These are phyloP conservation scores for Daldinia sp. DNA, from an alignment of 2,329 filamentous ascomycete species.

Conservation along the genomic window DNA sequence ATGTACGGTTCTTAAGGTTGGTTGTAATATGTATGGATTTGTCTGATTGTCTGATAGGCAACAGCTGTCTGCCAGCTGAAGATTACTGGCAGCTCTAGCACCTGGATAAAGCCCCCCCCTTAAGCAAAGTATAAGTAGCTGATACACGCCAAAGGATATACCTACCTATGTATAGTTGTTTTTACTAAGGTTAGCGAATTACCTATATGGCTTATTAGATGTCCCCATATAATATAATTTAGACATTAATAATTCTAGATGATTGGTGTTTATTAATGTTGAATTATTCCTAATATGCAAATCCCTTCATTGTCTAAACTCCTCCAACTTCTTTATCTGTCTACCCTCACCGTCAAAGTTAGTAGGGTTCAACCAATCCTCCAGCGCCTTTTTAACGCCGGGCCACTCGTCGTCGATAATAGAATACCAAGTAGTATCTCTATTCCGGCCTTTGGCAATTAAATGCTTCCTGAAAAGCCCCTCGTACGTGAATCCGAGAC, in stretches of 20 bases:
- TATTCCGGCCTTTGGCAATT: conserved; percentile 62
- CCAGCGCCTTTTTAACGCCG: conserved; percentile 54
- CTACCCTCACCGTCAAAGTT: conserved; percentile 65
- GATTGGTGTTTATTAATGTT: background rate
- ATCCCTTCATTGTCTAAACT: conserved; percentile 40
- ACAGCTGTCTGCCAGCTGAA: conserved; percentile 10
- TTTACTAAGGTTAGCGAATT: no score
- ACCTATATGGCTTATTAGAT: no score
- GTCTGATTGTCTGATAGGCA: background rate
- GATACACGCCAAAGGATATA: no score
- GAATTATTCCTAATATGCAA: background rate
- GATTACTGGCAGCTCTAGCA: background rate
- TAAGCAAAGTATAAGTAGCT: background rate
- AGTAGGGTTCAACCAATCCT: conserved; percentile 60
- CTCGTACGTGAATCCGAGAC: conserved; percentile 67
- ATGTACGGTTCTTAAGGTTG: background rate
- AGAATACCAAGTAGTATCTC: conserved; percentile 69
- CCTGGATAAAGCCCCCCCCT: background rate
- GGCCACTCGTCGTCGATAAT: conserved; percentile 68
- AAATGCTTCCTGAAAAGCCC: conserved; percentile 69
- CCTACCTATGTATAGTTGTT: no score
- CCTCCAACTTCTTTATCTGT: conserved; percentile 58
- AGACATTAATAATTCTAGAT: background rate
- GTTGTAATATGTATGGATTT: background rate
- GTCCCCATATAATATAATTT: no score